Conservation (phyloP, 208 protist species). For the Crithidia fasciculata region DNA sequence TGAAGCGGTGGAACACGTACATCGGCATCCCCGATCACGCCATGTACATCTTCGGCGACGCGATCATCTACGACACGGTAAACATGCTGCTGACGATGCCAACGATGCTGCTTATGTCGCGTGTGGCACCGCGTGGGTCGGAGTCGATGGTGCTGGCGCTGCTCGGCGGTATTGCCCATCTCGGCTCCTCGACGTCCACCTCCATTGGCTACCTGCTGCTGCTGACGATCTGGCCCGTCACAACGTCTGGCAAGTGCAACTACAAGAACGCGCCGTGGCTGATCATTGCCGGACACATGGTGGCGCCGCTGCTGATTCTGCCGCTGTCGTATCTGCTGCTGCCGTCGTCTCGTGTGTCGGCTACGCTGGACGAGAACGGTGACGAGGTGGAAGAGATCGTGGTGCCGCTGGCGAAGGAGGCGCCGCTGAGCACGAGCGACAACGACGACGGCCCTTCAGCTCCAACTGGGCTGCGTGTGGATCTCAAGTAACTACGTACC, state of each 20-base stretch:
- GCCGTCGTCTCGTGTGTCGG: not conserved
- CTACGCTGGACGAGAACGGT: slow-evolving; percentile 9
- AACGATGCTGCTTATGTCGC: slow-evolving; percentile 72
- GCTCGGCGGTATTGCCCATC: slow-evolving; percentile 71
- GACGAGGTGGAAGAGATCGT: slow-evolving; percentile 5
- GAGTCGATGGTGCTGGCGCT: slow-evolving; percentile 84
- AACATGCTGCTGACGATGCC: slow-evolving; percentile 81
- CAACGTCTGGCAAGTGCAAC: slow-evolving; percentile 50
- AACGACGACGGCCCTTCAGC: too few species aligned
- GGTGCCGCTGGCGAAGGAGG: not conserved
- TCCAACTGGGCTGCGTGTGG: too few species aligned
- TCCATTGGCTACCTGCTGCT: slow-evolving; percentile 59
- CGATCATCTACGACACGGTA: slow-evolving; percentile 61
- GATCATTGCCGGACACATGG: slow-evolving; percentile 27
- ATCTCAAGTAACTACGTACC: too few species aligned
- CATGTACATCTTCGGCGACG: slow-evolving; percentile 77
- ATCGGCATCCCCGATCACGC: slow-evolving; percentile 62
- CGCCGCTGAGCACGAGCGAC: too few species aligned
- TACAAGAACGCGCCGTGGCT: slow-evolving; percentile 45
- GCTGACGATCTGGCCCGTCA: slow-evolving; percentile 59
- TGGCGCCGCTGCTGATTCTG: slow-evolving; percentile 10
- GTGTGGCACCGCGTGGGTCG: slow-evolving; percentile 79
- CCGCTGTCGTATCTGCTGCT: not conserved
- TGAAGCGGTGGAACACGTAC: slow-evolving; percentile 73
- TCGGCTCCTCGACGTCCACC: slow-evolving; percentile 50